Evolutionary conservation across 441 rosid genomes (phyloP), one percentile per base, ranked within the genome.

Genomic region (Euphorbia celastroides): DNA sequence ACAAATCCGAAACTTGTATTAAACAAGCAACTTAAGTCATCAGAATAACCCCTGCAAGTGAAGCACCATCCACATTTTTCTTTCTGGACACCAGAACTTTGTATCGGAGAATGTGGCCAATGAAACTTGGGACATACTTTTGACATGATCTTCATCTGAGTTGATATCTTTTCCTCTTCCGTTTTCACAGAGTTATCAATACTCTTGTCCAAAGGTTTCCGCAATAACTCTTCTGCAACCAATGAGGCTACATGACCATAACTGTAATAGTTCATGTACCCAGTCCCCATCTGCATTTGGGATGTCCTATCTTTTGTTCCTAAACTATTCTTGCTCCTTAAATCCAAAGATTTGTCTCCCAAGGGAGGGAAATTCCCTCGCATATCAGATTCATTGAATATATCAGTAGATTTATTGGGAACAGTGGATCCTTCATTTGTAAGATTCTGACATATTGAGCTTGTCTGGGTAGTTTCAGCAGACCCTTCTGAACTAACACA

Each of bases 61-160:
- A 79, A 84, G 83, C 99, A 94, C 99, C 99, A 94, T 58, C 99
- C 99, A 78, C 99, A 94, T 68, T 79, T 86, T 81, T 92, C 99
- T 77, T 77, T 92, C 78, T 70, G 82, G 2, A 72, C 71, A 72
- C 78, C 83, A 57, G 66, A 64, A 58, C 75, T 78, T 34, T 75
- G 72, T 31, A 72, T 76, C 62, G 68, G 80, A 69, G 78, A 73
- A 75, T 75, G 78, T 61, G 83, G 86, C 97, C 96, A 88, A 67
- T 62, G 74, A 70, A 91, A 86, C 74, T 73, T 88, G 68, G 75
- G 62, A 67, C 80, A 73, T 66, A 76, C 84, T 80, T 81, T 88
- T 74, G 89, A 82, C 67, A 94, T 86, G 65, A 79, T 77, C 85
- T 83, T 94, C 91, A 83, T 77, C 82, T 94, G 93, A 63, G 72